Evolutionary conservation across 2,329 filamentous ascomycete species (phyloP).

Genomic region (Pezicula neosporulosa): DNA sequence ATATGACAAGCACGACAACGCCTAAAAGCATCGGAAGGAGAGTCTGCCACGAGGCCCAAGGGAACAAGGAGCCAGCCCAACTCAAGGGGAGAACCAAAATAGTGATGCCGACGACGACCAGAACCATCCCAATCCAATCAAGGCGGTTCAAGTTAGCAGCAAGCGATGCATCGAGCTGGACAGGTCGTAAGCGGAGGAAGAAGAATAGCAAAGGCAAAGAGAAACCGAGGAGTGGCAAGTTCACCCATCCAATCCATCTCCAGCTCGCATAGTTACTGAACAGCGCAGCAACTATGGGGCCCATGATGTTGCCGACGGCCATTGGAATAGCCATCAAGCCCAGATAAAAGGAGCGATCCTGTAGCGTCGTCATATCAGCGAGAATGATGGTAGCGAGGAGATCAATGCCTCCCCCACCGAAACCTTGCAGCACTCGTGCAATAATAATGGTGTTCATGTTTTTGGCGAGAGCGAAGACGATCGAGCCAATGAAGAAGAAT

Average conservation of each 20-base stretch:
- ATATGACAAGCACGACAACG: conserved; percentile 26
- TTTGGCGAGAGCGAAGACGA: conserved; percentile 41
- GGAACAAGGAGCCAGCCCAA: conserved; percentile 58
- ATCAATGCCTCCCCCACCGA: conserved; percentile 44
- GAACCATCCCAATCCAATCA: conserved; percentile 56
- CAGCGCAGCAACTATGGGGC: conserved; percentile 59
- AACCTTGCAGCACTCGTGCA: conserved; percentile 44
- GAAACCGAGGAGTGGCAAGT: conserved; percentile 8
- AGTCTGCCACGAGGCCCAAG: conserved; percentile 57
- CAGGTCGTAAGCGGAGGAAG: background rate
- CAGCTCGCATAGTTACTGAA: conserved; percentile 57
- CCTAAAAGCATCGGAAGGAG: conserved; percentile 57
- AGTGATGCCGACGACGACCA: conserved; percentile 57
- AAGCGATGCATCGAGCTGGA: background rate
- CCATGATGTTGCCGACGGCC: conserved; percentile 59
- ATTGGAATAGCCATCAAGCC: conserved; percentile 63
- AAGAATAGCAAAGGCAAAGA: background rate
- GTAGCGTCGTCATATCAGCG: conserved; percentile 44
- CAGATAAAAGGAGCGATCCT: conserved; percentile 43
- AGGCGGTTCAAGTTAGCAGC: conserved; percentile 26
- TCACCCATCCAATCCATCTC: conserved; percentile 38
- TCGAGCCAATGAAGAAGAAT: conserved; percentile 44
- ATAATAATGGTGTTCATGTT: conserved; percentile 41
- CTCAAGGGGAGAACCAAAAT: conserved; percentile 57
- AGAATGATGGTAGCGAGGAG: conserved; percentile 47